Evolutionary conservation across 169 alveolate species (phyloP).

Genomic region (Cryptosporidium ryanae): DNA sequence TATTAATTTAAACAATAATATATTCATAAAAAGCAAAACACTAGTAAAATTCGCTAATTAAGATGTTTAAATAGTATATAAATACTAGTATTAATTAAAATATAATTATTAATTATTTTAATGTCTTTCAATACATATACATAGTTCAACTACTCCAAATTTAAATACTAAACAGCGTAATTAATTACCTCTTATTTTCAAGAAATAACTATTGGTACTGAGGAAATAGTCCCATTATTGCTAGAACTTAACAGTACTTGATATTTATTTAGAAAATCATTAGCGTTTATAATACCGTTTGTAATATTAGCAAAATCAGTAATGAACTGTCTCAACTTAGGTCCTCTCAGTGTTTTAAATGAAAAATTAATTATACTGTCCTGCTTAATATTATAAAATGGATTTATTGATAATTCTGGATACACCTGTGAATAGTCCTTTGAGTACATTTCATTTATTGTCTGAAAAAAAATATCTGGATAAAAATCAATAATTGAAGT

Average conservation of each 20-base stretch:
- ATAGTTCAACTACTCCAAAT: too few relatives aligned
- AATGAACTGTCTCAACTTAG: conserved; percentile 40
- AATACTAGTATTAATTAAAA: too few relatives aligned
- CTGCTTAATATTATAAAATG: conserved; percentile 34
- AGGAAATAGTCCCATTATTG: neutral
- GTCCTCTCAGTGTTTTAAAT: conserved; percentile 15
- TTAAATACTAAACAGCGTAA: too few relatives aligned
- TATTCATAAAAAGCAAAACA: too few relatives aligned
- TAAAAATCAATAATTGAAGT: conserved; percentile 33
- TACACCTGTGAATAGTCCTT: conserved; percentile 6
- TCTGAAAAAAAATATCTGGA: conserved; percentile 22
- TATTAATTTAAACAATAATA: too few relatives aligned
- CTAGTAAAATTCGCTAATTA: too few relatives aligned
- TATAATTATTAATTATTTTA: too few relatives aligned
- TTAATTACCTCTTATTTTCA: neutral
- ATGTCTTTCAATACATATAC: too few relatives aligned
- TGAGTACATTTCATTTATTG: conserved; percentile 44
- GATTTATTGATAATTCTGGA: conserved; percentile 49
- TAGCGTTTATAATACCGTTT: conserved; percentile 22
- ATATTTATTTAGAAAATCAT: conserved; percentile 27
- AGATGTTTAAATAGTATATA: too few relatives aligned
- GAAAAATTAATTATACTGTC: conserved; percentile 3
- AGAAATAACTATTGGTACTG: conserved; percentile 30
- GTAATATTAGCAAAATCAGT: conserved; percentile 38
- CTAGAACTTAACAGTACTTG: conserved; percentile 11